These are phyloP conservation scores for Colletotrichum incanum DNA, from an alignment of 2,329 filamentous ascomycete species.

Conservation along the genomic window DNA sequence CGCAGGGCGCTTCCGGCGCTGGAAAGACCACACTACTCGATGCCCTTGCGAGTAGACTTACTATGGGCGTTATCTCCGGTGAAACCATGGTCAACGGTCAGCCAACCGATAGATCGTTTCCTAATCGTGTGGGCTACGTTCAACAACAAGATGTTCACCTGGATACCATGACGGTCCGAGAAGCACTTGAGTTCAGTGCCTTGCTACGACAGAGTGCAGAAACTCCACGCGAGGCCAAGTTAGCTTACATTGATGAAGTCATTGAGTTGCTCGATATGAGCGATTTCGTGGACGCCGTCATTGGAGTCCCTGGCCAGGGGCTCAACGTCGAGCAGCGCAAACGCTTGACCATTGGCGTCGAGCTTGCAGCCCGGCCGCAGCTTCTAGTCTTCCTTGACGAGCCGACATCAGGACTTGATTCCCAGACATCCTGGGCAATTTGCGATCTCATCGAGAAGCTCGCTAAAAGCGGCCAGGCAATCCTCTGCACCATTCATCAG, in stretches of 20 bases:
- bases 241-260: constrained; percentile 50
- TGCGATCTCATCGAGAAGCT: constrained; percentile 79
- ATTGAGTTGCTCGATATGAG: constrained; percentile 58
- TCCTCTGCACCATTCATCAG: constrained; percentile 65
- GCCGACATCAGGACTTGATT: constrained; percentile 83
- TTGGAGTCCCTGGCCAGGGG: constrained; percentile 76
- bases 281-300: constrained; percentile 79
- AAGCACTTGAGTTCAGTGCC: constrained; percentile 78
- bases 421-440: constrained; percentile 83
- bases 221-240: constrained; percentile 56
- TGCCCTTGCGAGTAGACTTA: constrained; percentile 80
- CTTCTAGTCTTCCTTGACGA: constrained; percentile 84
- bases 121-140: constrained; percentile 80
- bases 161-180: constrained; percentile 77
- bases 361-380: constrained; percentile 81
- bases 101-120: constrained; percentile 76
- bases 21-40: constrained; percentile 85
- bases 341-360: constrained; percentile 82
- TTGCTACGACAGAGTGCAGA: constrained; percentile 76
- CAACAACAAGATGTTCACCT: constrained; percentile 82
- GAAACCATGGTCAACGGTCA: constrained; percentile 80
- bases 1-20: constrained; percentile 76
- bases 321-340: constrained; percentile 62
- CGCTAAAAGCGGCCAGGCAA: constrained; percentile 61
- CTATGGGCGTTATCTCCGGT: constrained; percentile 81